Conservation (phyloP, 129 eudicot genomes). For the Pseudognaphalium luteoalbum region DNA sequence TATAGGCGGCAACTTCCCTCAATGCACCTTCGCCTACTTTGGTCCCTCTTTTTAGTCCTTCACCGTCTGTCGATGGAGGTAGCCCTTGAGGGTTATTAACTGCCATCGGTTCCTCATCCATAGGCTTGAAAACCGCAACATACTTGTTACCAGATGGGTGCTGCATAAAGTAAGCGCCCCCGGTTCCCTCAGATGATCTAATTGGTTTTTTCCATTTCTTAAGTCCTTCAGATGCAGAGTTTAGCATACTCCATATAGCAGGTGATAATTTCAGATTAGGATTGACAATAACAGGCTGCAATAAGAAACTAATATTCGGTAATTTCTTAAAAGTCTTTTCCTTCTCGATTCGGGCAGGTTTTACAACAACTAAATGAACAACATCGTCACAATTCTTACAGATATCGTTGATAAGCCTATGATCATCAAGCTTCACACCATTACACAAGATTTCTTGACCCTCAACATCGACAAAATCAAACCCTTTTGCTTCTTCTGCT, state of each 20-base stretch:
- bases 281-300: constrained; percentile 55
- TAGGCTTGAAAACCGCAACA: constrained; percentile 60
- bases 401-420: constrained; percentile 56
- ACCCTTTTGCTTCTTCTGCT: constrained; percentile 53
- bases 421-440: constrained; percentile 72
- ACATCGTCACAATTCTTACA: constrained; percentile 43
- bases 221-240: constrained; percentile 44
- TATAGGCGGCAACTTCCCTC: constrained; percentile 69
- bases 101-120: constrained; percentile 74
- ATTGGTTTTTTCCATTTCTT: constrained; percentile 41
- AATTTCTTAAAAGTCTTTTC: constrained; percentile 26
- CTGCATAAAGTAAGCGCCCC: constrained; percentile 69
- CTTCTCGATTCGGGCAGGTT: constrained; percentile 47
- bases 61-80: constrained; percentile 54
- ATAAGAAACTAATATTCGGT: constrained; percentile 31
- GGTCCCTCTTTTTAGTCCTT: constrained; percentile 69
- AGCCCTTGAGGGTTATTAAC: constrained; percentile 61
- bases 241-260: constrained; percentile 39
- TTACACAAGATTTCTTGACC: constrained; percentile 58
- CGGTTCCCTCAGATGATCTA: constrained; percentile 65
- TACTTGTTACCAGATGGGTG: constrained; percentile 44
- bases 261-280: constrained; percentile 39
- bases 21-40: constrained; percentile 74
- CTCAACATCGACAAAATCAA: constrained; percentile 40
- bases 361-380: constrained; percentile 61